Conservation (phyloP, 2,329 filamentous ascomycete species). For the Chaetomiaceae sp. region DNA sequence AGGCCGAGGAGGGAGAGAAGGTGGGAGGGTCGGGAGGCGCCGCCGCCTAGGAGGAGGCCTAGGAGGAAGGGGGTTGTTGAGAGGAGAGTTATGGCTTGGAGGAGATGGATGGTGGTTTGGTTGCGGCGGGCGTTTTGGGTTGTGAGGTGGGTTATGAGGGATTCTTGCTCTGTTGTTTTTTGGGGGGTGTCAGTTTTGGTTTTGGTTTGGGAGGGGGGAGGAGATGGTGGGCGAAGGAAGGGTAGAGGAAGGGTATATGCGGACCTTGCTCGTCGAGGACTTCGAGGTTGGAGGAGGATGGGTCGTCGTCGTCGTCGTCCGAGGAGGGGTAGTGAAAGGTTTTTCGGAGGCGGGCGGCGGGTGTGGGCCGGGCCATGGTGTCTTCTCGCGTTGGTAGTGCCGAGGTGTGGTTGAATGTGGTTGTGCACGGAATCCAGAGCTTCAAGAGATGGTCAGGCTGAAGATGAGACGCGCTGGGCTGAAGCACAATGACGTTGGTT, state of each 20-base stretch:
- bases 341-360: slow-evolving; percentile 59
- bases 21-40: slow-evolving; percentile 54
- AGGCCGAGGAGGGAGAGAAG: slow-evolving; percentile 53
- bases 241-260: neutral
- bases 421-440: no score
- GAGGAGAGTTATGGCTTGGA: slow-evolving; percentile 54
- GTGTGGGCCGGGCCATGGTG: slow-evolving; percentile 27
- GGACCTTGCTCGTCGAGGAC: slow-evolving; percentile 72
- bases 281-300: slow-evolving; percentile 48
- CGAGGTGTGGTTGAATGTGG: neutral
- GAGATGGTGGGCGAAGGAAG: neutral
- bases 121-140: slow-evolving; percentile 54
- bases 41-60: slow-evolving; percentile 40
- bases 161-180: slow-evolving; percentile 56
- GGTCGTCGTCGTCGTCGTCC: slow-evolving; percentile 43
- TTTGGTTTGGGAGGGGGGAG: no score
- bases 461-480: neutral
- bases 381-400: neutral
- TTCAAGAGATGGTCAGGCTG: neutral
- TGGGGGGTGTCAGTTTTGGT: neutral
- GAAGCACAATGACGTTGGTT: slow-evolving; percentile 6
- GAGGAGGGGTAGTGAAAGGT: slow-evolving; percentile 70
- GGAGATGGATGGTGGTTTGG: slow-evolving; percentile 49
- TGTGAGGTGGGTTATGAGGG: slow-evolving; percentile 52
- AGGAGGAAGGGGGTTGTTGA: slow-evolving; percentile 52